Evolutionary conservation across 75 land plant species (phyloP), one percentile per base, ranked within the genome.

Genomic region (Cryptomeria japonica): DNA sequence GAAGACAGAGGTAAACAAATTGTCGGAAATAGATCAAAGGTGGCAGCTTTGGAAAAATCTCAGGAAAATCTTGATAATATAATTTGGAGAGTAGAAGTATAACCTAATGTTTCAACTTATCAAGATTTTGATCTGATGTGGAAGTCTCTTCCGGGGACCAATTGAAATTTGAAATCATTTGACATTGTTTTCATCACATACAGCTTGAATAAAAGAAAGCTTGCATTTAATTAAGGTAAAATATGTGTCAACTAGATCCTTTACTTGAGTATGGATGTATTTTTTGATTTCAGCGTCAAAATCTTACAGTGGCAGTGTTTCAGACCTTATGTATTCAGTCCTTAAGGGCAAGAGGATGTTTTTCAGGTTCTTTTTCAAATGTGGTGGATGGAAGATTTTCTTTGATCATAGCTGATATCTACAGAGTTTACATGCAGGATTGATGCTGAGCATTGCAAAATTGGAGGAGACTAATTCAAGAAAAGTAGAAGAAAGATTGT

Each of bases 41-140:
- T 94, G 85, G 95, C 85, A 16, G 91, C 93, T 16, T 22, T 93
- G 77, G 92, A 88, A 87, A 94, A 89, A 51, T 44, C 89, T n/a
- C 91, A 90, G 88, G 86, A 86, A 56, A 47, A 68, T 70, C 53
- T 83, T 56, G 89, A 89, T 87, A 89, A 90, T 77, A 86, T 90
- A 70, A 51, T 87, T 25, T 93, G 93, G 93, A 93, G 87, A 84
- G 85, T 87, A 80, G 90, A 92, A 83, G 88, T 90, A 83, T 89
- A 70, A 47, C 46, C 11, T 25, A 46, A 13, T 82, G 53, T n/a
- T 44, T 46, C 51, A 46, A 44, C 15, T 19, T 18, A 46, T 42
- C 14, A 46, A 82, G 84, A n/a, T 44, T 11, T 22, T n/a, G 51
- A 82, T 28, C 51, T 41, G 42, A 28, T 82, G 28, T 46, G 32